Percentiles rank a stretch among this genome's conserved stretches.
These are phyloP conservation scores for Phaeosphaeria sp. DNA, from an alignment of 2,329 filamentous ascomycete genomes.

Conservation along the genomic window DNA sequence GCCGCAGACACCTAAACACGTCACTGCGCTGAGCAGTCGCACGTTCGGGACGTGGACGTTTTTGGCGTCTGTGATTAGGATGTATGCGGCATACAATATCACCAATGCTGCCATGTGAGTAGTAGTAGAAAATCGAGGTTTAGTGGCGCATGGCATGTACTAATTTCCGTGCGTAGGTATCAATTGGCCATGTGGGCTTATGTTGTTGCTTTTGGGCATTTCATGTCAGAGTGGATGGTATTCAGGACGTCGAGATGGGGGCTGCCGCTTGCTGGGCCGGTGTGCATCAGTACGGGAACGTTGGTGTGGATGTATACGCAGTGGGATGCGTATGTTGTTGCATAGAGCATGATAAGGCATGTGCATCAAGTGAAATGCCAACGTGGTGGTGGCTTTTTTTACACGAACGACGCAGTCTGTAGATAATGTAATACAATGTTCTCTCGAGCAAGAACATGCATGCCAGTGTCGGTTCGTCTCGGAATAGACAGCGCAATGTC, in stretches of 20 bases:
- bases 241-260: conserved; percentile 77
- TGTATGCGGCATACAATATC: conserved; percentile 86
- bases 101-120: conserved; percentile 75
- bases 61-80: conserved; percentile 74
- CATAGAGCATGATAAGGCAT: conserved; percentile 2
- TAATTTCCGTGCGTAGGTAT: conserved; percentile 54
- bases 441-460: background rate
- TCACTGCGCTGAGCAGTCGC: conserved; percentile 77
- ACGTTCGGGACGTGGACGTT: conserved; percentile 91
- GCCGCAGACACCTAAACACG: conserved; percentile 52
- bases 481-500: background rate
- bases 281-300: conserved; percentile 62
- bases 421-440: background rate
- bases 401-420: background rate
- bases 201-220: conserved; percentile 67
- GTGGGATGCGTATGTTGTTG: conserved; percentile 70
- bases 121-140: conserved; percentile 69
- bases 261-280: conserved; percentile 64
- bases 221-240: conserved; percentile 75
- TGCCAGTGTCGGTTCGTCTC: background rate
- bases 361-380: background rate
- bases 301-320: conserved; percentile 70
- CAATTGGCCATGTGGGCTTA: conserved; percentile 84
- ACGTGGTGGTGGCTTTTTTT: background rate
- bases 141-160: background rate